phyloP scores from a whole-genome alignment of 2,329 filamentous ascomycete genomes.

The Colletotrichum paranaense region DNA sequence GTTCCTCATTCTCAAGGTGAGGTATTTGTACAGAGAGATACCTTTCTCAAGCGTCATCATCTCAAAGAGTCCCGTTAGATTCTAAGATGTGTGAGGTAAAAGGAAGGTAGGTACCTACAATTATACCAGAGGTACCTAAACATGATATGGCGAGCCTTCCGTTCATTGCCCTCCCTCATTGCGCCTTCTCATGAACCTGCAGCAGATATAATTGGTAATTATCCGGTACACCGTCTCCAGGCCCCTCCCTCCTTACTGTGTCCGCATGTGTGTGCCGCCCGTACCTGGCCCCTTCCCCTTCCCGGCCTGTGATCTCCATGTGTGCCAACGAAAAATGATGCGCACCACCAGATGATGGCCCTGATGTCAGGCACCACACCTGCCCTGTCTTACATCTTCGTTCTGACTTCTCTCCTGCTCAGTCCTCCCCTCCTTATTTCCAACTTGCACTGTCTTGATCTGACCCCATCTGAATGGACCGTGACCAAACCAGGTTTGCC shows the following conservation, averaged over 20 bases:
- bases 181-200: not conserved
- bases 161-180: not conserved
- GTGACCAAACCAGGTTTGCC: not conserved
- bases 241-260: slow-evolving; percentile 17
- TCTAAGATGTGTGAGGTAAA: not conserved
- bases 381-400: not conserved
- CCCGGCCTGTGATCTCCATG: slow-evolving; percentile 20
- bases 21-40: not conserved
- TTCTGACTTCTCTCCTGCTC: slow-evolving; percentile 4
- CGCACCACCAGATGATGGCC: slow-evolving; percentile 16
- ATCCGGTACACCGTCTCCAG: slow-evolving; percentile 30
- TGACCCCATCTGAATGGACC: not conserved
- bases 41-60: too few species aligned
- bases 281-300: slow-evolving; percentile 33
- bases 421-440: not conserved
- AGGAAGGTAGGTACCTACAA: not conserved
- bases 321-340: slow-evolving; percentile 4
- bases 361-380: slow-evolving; percentile 30
- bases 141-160: not conserved
- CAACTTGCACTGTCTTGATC: slow-evolving; percentile 19
- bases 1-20: not conserved
- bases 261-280: slow-evolving; percentile 1
- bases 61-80: not conserved
- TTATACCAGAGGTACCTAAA: not conserved
- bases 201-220: not conserved